Evolutionary conservation across 108 stramenopile genomes (phyloP).

Genomic region (Cyclostephanos tholiformis): DNA sequence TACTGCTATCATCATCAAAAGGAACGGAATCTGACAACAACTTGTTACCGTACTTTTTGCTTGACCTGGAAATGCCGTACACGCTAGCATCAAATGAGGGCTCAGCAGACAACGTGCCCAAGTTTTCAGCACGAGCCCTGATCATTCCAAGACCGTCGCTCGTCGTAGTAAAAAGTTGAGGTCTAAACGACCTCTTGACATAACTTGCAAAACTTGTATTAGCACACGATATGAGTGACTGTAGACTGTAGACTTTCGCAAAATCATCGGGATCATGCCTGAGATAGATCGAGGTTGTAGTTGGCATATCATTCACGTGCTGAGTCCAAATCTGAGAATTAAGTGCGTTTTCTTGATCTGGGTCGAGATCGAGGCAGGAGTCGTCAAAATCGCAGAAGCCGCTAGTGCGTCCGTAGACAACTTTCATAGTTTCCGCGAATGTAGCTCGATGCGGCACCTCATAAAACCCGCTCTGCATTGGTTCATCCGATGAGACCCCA

Average conservation of each 20-base stretch:
- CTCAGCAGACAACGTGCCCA: neutral
- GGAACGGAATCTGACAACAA: neutral
- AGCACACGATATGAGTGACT: constrained; percentile 4
- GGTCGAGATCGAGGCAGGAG: neutral
- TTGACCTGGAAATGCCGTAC: neutral
- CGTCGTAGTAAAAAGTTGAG: neutral
- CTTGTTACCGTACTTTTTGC: constrained; percentile 1
- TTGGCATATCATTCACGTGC: constrained; percentile 11
- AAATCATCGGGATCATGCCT: constrained; percentile 30
- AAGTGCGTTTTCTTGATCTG: neutral
- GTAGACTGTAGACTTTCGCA: constrained; percentile 7
- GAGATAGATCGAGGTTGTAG: constrained; percentile 11
- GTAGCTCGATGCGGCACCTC: neutral
- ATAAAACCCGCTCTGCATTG: too few species aligned
- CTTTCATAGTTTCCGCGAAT: constrained; percentile 6
- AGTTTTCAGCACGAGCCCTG: too few species aligned
- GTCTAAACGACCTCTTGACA: neutral
- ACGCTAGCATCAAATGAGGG: constrained; percentile 3
- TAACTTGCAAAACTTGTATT: constrained; percentile 6
- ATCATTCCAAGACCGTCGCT: neutral
- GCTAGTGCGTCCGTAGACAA: constrained; percentile 5
- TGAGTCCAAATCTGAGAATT: constrained; percentile 7
- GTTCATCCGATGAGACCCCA: neutral
- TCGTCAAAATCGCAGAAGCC: neutral
- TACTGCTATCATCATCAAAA: neutral